Evolutionary conservation across 169 alveolate species (phyloP).

Genomic region (Blepharisma undulans): DNA sequence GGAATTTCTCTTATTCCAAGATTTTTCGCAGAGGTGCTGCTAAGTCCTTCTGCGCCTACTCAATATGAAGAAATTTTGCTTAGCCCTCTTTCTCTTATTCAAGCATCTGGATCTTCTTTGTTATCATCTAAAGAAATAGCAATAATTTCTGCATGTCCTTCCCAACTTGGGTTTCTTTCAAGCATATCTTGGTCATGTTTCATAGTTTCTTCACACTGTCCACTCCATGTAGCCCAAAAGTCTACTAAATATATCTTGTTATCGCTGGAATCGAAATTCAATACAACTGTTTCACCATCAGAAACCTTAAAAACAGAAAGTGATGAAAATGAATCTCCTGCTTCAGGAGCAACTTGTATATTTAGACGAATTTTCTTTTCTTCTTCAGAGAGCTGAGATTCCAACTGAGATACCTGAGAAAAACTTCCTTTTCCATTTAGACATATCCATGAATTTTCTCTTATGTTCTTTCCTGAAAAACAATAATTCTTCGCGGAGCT

Average conservation of each 20-base stretch:
- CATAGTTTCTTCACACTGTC: constrained; percentile 40
- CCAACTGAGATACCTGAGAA: too few relatives aligned
- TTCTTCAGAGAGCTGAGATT: not conserved
- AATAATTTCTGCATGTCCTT: constrained; percentile 32
- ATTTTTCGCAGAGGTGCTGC: not conserved
- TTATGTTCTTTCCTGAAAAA: not conserved
- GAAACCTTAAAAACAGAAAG: not conserved
- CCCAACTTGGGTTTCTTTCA: constrained; percentile 38
- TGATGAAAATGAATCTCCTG: not conserved
- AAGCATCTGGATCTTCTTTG: not conserved
- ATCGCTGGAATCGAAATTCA: not conserved
- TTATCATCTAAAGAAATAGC: constrained; percentile 40
- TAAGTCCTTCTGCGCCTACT: not conserved
- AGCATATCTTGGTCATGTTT: constrained; percentile 39
- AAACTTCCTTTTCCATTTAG: not conserved
- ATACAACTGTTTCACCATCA: not conserved
- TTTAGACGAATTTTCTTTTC: not conserved
- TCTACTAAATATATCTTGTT: not conserved
- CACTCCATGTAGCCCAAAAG: constrained; percentile 48
- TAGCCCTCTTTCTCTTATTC: not conserved
- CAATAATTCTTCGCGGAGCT: not conserved
- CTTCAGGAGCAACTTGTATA: not conserved
- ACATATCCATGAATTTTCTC: not conserved
- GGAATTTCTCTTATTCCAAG: not conserved
- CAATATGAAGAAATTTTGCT: not conserved